Evolutionary conservation across 73 alveolate species (phyloP).

Genomic region (Uronychia setigera): DNA sequence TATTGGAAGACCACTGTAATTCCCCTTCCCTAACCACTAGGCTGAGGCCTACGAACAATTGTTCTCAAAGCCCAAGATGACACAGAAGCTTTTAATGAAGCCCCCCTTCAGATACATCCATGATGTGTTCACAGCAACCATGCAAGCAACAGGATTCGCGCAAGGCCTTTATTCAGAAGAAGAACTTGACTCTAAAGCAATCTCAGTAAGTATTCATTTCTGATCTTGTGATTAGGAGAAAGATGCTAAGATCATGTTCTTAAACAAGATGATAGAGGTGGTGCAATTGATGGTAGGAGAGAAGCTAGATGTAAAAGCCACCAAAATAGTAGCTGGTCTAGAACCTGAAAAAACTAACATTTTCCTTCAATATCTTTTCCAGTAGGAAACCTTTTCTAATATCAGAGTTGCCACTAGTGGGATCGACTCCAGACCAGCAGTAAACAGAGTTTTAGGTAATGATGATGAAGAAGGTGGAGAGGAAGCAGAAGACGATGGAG

Average conservation of each 20-base stretch:
- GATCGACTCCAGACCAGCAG: conserved; percentile 52
- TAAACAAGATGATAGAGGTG: conserved; percentile 71
- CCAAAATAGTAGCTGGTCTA: conserved; percentile 93
- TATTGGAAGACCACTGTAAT: conserved; percentile 78
- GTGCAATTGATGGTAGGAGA: conserved; percentile 66
- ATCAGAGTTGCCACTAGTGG: conserved; percentile 68
- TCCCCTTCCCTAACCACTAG: too few species aligned
- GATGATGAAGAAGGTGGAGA: conserved; percentile 50
- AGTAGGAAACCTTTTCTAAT: not conserved
- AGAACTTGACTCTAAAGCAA: conserved; percentile 81
- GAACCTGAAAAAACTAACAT: conserved; percentile 93
- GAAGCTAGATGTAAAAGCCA: conserved; percentile 80
- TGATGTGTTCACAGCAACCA: conserved; percentile 83
- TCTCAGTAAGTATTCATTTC: conserved; percentile 4
- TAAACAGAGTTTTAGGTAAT: conserved; percentile 41
- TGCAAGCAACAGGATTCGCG: conserved; percentile 90
- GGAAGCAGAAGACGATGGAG: conserved; percentile 35
- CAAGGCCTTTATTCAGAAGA: conserved; percentile 83
- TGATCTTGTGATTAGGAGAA: conserved; percentile 30
- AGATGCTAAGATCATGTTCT: conserved; percentile 70
- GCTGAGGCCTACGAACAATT: conserved; percentile 85
- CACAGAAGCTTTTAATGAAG: conserved; percentile 80
- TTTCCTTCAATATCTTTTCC: conserved; percentile 66
- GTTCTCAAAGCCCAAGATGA: conserved; percentile 91
- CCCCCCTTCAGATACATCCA: conserved; percentile 93